These are phyloP conservation scores for Exophiala oligosperma DNA, from an alignment of 2,329 filamentous ascomycete genomes.

Conservation along the genomic window DNA sequence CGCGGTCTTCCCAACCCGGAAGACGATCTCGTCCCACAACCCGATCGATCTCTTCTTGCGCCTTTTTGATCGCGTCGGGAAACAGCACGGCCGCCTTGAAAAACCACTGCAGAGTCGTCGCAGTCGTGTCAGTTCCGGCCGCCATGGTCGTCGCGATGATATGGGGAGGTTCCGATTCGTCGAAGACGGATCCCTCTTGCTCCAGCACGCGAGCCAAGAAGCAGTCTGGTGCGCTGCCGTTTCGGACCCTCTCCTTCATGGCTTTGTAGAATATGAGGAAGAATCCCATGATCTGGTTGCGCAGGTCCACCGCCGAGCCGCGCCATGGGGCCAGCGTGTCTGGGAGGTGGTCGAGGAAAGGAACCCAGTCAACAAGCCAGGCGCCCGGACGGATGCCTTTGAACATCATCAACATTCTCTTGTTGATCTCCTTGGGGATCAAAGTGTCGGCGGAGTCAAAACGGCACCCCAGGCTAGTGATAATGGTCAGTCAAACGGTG, in stretches of 20 bases:
- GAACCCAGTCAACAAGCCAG: slow-evolving; percentile 45
- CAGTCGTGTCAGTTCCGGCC: slow-evolving; percentile 17
- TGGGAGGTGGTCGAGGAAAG: slow-evolving; percentile 44
- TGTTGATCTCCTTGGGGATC: slow-evolving; percentile 13
- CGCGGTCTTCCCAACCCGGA: slow-evolving; percentile 39
- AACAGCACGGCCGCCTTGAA: slow-evolving; percentile 33
- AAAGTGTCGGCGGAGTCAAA: slow-evolving; percentile 3
- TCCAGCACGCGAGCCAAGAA: slow-evolving; percentile 13
- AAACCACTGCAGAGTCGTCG: slow-evolving; percentile 18
- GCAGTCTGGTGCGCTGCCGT: slow-evolving; percentile 12
- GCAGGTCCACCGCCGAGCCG: neutral
- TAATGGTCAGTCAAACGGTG: neutral
- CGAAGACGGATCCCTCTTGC: slow-evolving; percentile 10
- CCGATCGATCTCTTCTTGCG: slow-evolving; percentile 38
- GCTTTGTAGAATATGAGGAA: slow-evolving; percentile 14
- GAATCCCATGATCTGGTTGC: slow-evolving; percentile 11
- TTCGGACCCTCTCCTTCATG: slow-evolving; percentile 10
- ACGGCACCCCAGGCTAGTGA: slow-evolving; percentile 13
- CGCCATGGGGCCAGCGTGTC: slow-evolving; percentile 35
- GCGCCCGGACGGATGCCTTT: slow-evolving; percentile 9
- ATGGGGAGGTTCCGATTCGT: slow-evolving; percentile 8
- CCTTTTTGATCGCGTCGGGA: slow-evolving; percentile 53
- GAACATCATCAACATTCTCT: slow-evolving; percentile 11
- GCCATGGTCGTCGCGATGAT: slow-evolving; percentile 12
- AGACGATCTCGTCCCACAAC: slow-evolving; percentile 32